phyloP scores from a whole-genome alignment of 371 early-diverging fungal genomes.

The Umbelopsis sp. region DNA sequence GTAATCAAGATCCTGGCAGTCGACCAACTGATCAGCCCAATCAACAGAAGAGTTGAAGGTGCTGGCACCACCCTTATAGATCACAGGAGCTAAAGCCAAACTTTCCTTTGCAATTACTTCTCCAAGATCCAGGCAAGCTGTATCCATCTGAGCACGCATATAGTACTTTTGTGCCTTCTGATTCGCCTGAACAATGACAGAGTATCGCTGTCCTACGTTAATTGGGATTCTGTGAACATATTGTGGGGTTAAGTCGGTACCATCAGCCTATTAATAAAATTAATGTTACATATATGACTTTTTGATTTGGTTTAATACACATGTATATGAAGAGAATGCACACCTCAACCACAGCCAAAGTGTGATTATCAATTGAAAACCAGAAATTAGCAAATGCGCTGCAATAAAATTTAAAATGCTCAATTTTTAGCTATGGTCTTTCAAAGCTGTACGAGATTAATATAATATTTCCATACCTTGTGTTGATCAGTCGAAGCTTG shows the following conservation, averaged over 20 bases:
- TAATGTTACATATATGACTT: not conserved
- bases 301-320: too few species aligned
- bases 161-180: constrained; percentile 34
- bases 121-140: constrained; percentile 11
- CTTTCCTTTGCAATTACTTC: constrained; percentile 16
- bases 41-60: not conserved
- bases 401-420: not conserved
- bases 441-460: not conserved
- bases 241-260: constrained; percentile 33
- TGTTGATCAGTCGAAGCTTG: constrained; percentile 29
- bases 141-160: constrained; percentile 37
- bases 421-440: not conserved
- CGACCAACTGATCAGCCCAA: constrained; percentile 8
- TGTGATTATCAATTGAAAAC: constrained; percentile 44
- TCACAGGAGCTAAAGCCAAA: constrained; percentile 5
- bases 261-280: constrained; percentile 30
- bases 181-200: constrained; percentile 41
- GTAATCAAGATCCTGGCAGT: constrained; percentile 22
- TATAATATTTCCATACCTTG: constrained; percentile 17
- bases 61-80: constrained; percentile 4
- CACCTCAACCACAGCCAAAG: constrained; percentile 41
- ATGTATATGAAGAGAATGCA: not conserved
- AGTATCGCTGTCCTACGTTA: constrained; percentile 44
- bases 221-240: constrained; percentile 36
- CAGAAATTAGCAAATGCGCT: constrained; percentile 32